These are phyloP conservation scores for Leccinum ochraceum DNA, from an alignment of 768 basidiomycete species.

Conservation along the genomic window DNA sequence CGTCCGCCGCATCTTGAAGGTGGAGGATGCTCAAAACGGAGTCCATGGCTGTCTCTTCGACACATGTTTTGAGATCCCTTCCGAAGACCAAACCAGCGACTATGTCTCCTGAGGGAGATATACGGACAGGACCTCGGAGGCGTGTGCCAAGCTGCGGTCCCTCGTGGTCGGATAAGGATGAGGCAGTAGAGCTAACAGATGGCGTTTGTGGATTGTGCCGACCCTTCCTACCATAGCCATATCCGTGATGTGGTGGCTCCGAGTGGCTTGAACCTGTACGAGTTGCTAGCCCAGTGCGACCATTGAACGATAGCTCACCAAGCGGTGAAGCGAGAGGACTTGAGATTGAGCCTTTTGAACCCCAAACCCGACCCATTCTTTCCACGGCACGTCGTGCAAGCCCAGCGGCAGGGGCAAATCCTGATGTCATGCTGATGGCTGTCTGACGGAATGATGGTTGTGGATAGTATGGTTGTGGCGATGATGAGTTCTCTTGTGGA, in stretches of 20 bases:
- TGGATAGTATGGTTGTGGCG: constrained; percentile 14
- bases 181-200: constrained; percentile 53
- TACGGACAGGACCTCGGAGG: constrained; percentile 54
- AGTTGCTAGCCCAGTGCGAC: constrained; percentile 34
- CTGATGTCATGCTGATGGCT: constrained; percentile 71
- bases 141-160: constrained; percentile 55
- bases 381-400: constrained; percentile 78
- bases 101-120: constrained; percentile 34
- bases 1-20: constrained; percentile 4
- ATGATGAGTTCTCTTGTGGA: constrained; percentile 10
- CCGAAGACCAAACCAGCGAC: constrained; percentile 67
- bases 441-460: constrained; percentile 53
- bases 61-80: constrained; percentile 53
- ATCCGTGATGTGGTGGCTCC: constrained; percentile 22
- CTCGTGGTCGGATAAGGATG: constrained; percentile 51
- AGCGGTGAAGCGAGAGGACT: constrained; percentile 48
- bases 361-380: constrained; percentile 70
- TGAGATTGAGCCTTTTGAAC: constrained; percentile 39
- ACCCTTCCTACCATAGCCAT: constrained; percentile 36
- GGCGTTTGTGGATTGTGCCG: constrained; percentile 60
- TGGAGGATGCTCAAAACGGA: constrained; percentile 14
- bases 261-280: constrained; percentile 45
- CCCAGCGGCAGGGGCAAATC: constrained; percentile 71
- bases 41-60: constrained; percentile 56
- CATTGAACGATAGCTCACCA: constrained; percentile 41